phyloP scores from a whole-genome alignment of 441 rosid genomes.

The Hypseocharis bilobata region DNA sequence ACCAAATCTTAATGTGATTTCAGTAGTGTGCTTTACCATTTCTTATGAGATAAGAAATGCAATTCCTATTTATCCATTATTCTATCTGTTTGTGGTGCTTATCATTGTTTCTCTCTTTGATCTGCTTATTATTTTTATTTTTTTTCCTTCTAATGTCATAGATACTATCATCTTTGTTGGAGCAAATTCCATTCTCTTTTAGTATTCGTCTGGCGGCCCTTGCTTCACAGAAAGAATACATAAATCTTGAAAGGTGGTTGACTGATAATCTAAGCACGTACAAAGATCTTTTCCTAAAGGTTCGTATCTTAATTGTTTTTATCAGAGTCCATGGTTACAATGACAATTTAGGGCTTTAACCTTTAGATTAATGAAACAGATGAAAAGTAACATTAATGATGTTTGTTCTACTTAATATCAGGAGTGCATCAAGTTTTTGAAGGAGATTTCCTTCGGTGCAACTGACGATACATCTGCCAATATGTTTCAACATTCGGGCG shows the following conservation, averaged over 20 bases:
- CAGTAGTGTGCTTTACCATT: background rate
- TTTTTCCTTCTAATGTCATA: constrained; percentile 33
- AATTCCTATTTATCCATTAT: background rate
- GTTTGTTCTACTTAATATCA: constrained; percentile 27
- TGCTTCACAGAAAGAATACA: constrained; percentile 64
- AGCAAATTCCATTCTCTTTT: constrained; percentile 58
- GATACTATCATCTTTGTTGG: constrained; percentile 62
- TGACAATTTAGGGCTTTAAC: background rate
- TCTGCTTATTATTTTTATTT: constrained; percentile 1
- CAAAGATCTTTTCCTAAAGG: constrained; percentile 79
- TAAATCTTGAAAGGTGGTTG: constrained; percentile 89
- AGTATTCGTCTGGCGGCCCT: constrained; percentile 72
- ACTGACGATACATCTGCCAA: constrained; percentile 57
- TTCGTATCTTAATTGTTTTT: constrained; percentile 19
- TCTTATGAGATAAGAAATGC: background rate
- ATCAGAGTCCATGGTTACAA: background rate
- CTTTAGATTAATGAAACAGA: constrained; percentile 9
- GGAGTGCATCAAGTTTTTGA: constrained; percentile 85
- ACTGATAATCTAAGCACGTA: constrained; percentile 41
- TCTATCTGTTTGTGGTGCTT: background rate
- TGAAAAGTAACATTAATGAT: constrained; percentile 19
- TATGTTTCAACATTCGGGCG: constrained; percentile 53
- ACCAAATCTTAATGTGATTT: background rate
- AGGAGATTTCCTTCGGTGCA: constrained; percentile 60
- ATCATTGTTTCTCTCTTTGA: background rate